phyloP scores from a whole-genome alignment of 2,329 filamentous ascomycete species.

The Colletotrichum eleusines region DNA sequence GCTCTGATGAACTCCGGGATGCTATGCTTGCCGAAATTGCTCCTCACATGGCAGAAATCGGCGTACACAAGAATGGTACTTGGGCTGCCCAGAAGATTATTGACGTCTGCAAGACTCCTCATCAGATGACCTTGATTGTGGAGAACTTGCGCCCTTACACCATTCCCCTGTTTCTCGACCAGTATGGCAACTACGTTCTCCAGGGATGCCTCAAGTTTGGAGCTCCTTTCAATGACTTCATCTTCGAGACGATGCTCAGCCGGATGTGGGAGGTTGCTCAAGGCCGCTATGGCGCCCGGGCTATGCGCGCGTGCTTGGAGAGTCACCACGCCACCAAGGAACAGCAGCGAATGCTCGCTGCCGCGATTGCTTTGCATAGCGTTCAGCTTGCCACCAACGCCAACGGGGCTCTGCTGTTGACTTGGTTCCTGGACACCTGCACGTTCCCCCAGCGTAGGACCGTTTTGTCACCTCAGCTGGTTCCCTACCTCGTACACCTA shows the following conservation, averaged over 20 bases:
- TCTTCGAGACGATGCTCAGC: constrained; percentile 97
- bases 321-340: constrained; percentile 96
- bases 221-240: constrained; percentile 90
- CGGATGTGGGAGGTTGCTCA: constrained; percentile 94
- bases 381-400: constrained; percentile 96
- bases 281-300: constrained; percentile 92
- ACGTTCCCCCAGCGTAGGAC: constrained; percentile 93
- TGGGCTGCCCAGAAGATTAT: constrained; percentile 99
- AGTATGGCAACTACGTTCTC: constrained; percentile 98
- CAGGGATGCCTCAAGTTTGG: constrained; percentile 96
- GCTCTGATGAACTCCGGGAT: constrained; percentile 89
- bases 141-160: constrained; percentile 88
- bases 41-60: constrained; percentile 94
- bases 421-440: constrained; percentile 98
- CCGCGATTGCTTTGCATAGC: constrained; percentile 94
- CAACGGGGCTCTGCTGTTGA: constrained; percentile 92
- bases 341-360: constrained; percentile 94
- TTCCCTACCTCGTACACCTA: constrained; percentile 92
- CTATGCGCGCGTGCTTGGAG: constrained; percentile 96
- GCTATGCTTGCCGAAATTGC: constrained; percentile 90
- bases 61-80: constrained; percentile 98
- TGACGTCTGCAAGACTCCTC: constrained; percentile 88
- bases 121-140: constrained; percentile 87
- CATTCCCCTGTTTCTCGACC: constrained; percentile 92
- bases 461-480: constrained; percentile 89